Base-by-base conservation (phyloP, 352 stramenopile genomes). In the Pythium phragmitis region DNA sequence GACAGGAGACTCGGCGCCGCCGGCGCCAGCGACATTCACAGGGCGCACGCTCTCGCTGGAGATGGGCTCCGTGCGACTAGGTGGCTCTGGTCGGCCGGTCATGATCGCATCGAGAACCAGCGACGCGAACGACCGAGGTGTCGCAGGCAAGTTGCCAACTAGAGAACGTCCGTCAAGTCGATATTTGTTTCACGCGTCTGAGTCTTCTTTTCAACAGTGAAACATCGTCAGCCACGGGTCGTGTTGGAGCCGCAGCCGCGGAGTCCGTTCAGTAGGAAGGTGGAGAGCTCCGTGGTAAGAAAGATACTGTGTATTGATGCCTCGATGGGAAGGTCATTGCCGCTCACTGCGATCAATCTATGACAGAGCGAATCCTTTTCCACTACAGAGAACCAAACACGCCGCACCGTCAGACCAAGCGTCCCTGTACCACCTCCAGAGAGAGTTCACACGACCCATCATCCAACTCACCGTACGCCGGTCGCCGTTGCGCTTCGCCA, bases 51-150 rank as follows among this genome's bases (percentile, higher is more conserved):
- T 83, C 53, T 69, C 73, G 41, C 52, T 67, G 4, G 57, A 72
- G 36, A 88, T 89, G 76, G 82, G 78, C 1, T 73, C 53, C 21
- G 54, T 91, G 37, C 79, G 76, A 2, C 59, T 91, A 6, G 82
- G 82, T 9, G 64, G 75, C 5, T 85, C 82, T 2, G 76, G 78
- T 2, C 69, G 75, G 8, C 67, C 78, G 28, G 75, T 85, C 0
- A 63, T 71, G 36, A 70, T 74, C 23, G 5, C 21, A 11, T 14
- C 42, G 34, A 14, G 47, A 48, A n/a, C 14, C 7, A 13, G 36
- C 19, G 47, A 66, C 26, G 28, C 26, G 3, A 28, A 42, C 30
- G 21, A 23, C 28, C n/a, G 9, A 3, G 34, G 3, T n/a, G 21
- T 2, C 50, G 26, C 19, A n/a, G 21, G 21, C 12, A 19, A 53